These are phyloP conservation scores for Micractinium sp. DNA, from an alignment of 139 green algal genomes.

Conservation along the genomic window DNA sequence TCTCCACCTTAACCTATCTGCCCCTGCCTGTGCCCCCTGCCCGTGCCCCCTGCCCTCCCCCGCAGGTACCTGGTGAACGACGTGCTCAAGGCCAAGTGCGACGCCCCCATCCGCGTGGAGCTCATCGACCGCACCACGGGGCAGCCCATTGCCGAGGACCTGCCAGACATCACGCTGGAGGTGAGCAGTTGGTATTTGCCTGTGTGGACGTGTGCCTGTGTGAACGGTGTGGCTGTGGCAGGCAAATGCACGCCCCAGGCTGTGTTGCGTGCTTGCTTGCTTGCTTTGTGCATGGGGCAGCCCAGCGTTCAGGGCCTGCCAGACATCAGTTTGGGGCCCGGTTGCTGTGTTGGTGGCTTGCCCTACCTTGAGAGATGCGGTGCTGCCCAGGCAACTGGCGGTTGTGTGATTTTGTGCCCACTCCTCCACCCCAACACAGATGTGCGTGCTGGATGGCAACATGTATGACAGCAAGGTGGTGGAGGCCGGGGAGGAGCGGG, in stretches of 20 bases:
- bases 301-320: no score
- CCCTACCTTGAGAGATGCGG: no score
- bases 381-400: no score
- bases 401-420: no score
- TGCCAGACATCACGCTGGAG: conserved; percentile 75
- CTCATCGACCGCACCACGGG: conserved; percentile 79
- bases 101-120: conserved; percentile 85
- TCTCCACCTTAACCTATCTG: not conserved
- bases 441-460: conserved; percentile 86
- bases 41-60: not conserved
- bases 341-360: no score
- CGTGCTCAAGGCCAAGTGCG: conserved; percentile 76
- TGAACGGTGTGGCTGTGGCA: no score
- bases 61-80: conserved; percentile 81
- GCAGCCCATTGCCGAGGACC: conserved; percentile 69
- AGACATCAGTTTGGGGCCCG: no score
- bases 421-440: conserved; percentile 45
- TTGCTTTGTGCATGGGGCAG: no score
- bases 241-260: no score
- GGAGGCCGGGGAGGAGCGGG: conserved; percentile 62
- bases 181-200: conserved; percentile 20
- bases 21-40: not conserved
- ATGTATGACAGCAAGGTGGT: conserved; percentile 79
- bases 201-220: no score
- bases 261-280: no score